phyloP scores from a whole-genome alignment of 2,329 filamentous ascomycete species.

The Ophiostoma novo-ulmi region DNA sequence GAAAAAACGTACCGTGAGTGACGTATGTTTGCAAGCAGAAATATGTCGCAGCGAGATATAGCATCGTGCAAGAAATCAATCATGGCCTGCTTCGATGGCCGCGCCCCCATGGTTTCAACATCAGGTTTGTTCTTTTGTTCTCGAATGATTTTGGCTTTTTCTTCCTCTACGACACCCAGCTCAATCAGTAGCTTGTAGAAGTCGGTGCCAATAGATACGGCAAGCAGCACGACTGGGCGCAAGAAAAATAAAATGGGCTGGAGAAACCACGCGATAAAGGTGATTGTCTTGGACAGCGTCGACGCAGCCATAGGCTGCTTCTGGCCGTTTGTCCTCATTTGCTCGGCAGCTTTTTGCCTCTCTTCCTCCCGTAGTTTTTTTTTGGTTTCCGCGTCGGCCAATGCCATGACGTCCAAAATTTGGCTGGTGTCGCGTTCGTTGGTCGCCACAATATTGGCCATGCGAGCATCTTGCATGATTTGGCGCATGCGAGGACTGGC shows the following conservation, averaged over 20 bases:
- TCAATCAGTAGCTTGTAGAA: background rate
- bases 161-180: background rate
- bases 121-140: too few relatives aligned
- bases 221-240: conserved; percentile 2
- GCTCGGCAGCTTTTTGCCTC: background rate
- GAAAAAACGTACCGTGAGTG: conserved; percentile 44
- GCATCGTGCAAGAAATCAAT: conserved; percentile 37
- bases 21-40: conserved; percentile 35
- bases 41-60: conserved; percentile 40
- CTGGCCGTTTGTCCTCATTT: background rate
- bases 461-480: conserved; percentile 10
- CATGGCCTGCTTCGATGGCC: background rate
- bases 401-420: background rate
- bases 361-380: background rate
- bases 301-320: background rate
- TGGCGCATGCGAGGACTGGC: conserved; percentile 10
- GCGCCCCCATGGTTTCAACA: background rate
- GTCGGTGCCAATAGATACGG: background rate
- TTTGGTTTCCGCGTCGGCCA: conserved; percentile 8
- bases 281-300: background rate
- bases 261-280: background rate
- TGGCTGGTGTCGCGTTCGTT: background rate
- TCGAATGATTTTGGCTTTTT: background rate
- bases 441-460: conserved; percentile 35
- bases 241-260: background rate